Base-by-base conservation (phyloP, 2,329 filamentous ascomycete species). In the Ophiosphaerella narmari region DNA sequence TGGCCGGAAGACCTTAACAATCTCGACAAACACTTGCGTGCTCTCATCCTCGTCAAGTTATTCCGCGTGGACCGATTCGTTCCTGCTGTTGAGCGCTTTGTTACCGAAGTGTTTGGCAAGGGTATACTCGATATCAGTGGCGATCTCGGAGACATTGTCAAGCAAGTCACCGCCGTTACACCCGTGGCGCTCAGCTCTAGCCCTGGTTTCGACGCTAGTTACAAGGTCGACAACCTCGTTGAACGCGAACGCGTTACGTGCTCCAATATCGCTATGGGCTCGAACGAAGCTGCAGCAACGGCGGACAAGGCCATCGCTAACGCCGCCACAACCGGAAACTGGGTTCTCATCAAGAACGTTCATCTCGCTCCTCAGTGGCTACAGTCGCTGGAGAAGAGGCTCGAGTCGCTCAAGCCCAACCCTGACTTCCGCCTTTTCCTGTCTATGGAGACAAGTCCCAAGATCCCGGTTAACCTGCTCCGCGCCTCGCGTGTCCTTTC, bases 311-410 rank as follows among this genome's bases (percentile, higher is more conserved):
- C 95, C 26, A 91, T 99, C 68, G 89, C 85, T 75, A 91, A 91
- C 65, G 94, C 94, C 8, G 93, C 94, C 5, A 90, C 95, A 49
- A 89, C 87, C 13, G 94, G 94, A 60, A 91, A 87, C 23, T 99
- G 94, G 94, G 95, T 99, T 8, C 82, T 99, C 54, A 87, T 99
- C 82, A 99, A 99, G 84, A 99, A 99, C 78, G 94, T 99, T 16
- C 94, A 99, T 74, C 82, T 99, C 55, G 91, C 93, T 26, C 91
- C 94, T 1, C 90, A 91, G 11, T 99, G 95, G 95, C 80, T 99
- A 29, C 93, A 97, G 75, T 96, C 91, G 66, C 82, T 99, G 13
- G 93, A 99, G 79, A 99, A 99, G 81, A 87, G 93, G 38, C 89
- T 99, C 77, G 91, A 96, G 62, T 90, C 91, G 9, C 87, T 99